Base-by-base conservation (phyloP, 352 stramenopile species). In the Phytophthora colocasiae region DNA sequence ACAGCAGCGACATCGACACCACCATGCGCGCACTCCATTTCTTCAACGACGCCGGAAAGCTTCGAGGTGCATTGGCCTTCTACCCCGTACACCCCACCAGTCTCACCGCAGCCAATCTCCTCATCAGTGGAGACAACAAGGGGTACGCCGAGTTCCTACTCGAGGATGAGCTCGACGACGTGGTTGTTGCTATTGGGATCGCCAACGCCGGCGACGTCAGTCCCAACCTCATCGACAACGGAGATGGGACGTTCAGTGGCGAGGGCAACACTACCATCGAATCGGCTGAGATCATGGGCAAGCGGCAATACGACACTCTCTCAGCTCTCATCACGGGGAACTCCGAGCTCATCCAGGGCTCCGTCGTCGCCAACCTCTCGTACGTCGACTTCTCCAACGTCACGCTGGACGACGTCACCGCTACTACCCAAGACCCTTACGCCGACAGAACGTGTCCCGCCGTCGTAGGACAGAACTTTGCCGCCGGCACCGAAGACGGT, bases 41-140 rank as follows among this genome's bases (percentile, higher is more conserved):
- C 55, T 60, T 65, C 38, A 70, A 80, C 34, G 43, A 54, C 4
- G 43, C 58, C 12, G 71, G 63, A 26, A 72, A 56, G 6, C 58
- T 81, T 27, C 69, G 89, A 12, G 85, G 83, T 17, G 63, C 89
- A 17, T 38, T 96, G n/a, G 88, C 80, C 14, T 96, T 86, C 58
- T 83, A 76, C 47, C 81, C 85, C 2, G 86, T 95, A 19, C 87
- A 97, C 67, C 79, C 80, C 44, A 96, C 87, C 15, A 92, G 73
- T 59, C 75, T 97, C 63, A 92, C 75, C 39, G 70, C 79, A 44
- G 75, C 71, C n/a, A 96, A 96, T 69, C 47, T 65, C 15, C 63
- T 96, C 14, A 75, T 95, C 40, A 91, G 76, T 26, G 84, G 84
- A 41, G 87, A 96, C 70, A 96, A 96, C 73, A 92, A 94, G 47